phyloP scores from a whole-genome alignment of 345 rosid species.

The Raphanus raphanistrum region DNA sequence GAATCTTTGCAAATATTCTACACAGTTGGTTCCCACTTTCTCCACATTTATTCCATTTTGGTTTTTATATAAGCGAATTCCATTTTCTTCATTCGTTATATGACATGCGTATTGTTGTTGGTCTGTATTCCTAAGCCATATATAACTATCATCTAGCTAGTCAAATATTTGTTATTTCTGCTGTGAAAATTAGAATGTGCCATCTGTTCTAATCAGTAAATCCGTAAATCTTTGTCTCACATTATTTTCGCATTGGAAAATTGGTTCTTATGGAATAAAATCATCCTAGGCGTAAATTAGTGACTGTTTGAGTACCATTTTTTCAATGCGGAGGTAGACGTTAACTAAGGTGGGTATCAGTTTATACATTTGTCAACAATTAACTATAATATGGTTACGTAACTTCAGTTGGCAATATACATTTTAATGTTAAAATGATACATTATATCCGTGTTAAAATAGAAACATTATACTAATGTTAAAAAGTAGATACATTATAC shows the following conservation, averaged over 20 bases:
- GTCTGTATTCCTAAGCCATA: neutral
- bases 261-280: neutral
- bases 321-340: neutral
- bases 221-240: neutral
- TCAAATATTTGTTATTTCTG: neutral
- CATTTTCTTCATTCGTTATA: neutral
- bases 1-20: neutral
- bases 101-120: neutral
- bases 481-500: neutral
- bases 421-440: neutral
- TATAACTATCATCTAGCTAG: neutral
- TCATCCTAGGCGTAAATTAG: neutral
- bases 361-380: slow-evolving; percentile 1
- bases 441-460: neutral
- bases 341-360: neutral
- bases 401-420: neutral
- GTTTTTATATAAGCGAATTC: neutral
- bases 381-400: neutral
- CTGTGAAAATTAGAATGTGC: neutral
- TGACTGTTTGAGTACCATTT: neutral
- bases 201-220: neutral
- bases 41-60: neutral
- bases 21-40: slow-evolving; percentile 2
- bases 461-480: neutral
- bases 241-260: neutral